Evolutionary conservation across 2,329 filamentous ascomycete genomes (phyloP).

Genomic region (Coniochaeta sp.): DNA sequence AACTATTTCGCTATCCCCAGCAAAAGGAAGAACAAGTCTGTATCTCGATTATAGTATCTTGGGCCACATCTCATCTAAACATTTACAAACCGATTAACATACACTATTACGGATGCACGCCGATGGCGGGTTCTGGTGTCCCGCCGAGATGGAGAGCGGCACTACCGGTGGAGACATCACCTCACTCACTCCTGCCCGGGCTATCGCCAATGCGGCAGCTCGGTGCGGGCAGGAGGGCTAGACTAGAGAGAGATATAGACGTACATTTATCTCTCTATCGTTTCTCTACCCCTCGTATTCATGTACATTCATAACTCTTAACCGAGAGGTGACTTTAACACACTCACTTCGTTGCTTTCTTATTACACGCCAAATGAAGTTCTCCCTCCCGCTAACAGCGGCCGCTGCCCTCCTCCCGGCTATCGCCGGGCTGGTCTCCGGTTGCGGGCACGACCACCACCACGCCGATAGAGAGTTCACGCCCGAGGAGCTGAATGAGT

Average conservation of each 20-base stretch:
- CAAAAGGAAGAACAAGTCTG: no score
- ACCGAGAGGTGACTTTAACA: no score
- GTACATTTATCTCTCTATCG: no score
- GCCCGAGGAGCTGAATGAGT: slow-evolving; percentile 42
- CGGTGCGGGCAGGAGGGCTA: background rate
- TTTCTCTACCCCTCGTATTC: no score
- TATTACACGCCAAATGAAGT: no score
- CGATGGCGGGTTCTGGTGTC: background rate
- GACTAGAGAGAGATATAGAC: background rate
- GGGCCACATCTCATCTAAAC: no score
- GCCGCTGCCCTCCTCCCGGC: background rate
- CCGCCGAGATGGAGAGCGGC: no score
- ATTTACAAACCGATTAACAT: no score
- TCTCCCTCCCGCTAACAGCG: background rate
- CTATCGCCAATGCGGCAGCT: slow-evolving; percentile 1
- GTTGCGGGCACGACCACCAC: slow-evolving; percentile 17
- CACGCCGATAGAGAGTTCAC: slow-evolving; percentile 35
- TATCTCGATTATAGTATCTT: no score
- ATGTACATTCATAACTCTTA: background rate
- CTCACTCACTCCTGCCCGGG: background rate
- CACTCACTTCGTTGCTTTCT: no score
- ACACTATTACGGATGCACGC: background rate
- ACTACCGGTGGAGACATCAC: background rate
- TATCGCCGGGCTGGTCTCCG: slow-evolving; percentile 1
- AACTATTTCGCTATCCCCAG: no score